These are phyloP conservation scores for Salix dunnii DNA, from an alignment of 345 rosid genomes.

Conservation along the genomic window DNA sequence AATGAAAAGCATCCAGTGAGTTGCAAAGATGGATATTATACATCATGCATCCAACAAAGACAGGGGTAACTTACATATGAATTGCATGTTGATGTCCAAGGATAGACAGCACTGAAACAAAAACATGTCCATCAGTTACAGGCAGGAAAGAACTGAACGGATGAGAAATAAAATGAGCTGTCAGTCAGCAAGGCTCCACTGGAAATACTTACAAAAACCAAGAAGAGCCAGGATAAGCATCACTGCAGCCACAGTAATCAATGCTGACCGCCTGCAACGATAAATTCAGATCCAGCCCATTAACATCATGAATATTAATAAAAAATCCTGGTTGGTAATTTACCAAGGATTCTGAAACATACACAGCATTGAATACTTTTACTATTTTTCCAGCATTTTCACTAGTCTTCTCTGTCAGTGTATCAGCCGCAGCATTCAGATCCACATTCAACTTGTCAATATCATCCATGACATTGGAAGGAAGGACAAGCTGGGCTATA, in stretches of 20 bases:
- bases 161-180: constrained; percentile 13
- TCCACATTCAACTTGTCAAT: constrained; percentile 75
- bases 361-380: constrained; percentile 66
- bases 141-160: constrained; percentile 10
- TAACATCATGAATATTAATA: background rate
- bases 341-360: constrained; percentile 25
- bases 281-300: constrained; percentile 7
- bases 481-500: constrained; percentile 75
- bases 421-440: constrained; percentile 67
- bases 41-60: background rate
- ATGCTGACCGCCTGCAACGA: constrained; percentile 62
- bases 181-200: background rate
- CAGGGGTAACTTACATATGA: constrained; percentile 53
- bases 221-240: constrained; percentile 80
- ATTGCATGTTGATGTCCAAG: constrained; percentile 70
- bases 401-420: constrained; percentile 60
- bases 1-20: background rate
- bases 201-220: constrained; percentile 74
- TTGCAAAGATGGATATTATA: background rate
- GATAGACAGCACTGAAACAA: constrained; percentile 61
- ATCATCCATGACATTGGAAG: constrained; percentile 59
- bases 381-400: constrained; percentile 67
- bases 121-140: constrained; percentile 10
- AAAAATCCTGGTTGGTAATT: constrained; percentile 3
- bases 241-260: constrained; percentile 75